Conservation (phyloP, 2,329 filamentous ascomycete genomes). For the Monosporascus sp. region DNA sequence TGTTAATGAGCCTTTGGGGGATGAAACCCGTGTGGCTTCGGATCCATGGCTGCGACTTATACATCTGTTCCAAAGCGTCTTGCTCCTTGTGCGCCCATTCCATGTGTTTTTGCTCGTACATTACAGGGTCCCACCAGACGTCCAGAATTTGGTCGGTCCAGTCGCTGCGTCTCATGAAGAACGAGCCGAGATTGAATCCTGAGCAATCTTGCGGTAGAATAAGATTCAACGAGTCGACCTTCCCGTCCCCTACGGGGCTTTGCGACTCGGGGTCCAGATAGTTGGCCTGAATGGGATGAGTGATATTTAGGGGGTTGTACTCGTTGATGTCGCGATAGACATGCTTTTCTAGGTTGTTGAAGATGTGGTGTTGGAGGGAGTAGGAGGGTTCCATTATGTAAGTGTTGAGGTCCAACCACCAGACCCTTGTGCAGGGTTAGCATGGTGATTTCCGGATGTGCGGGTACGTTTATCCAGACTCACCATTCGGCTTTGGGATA, state of each 20-base stretch:
- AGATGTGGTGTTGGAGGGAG: constrained; percentile 85
- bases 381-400: constrained; percentile 95
- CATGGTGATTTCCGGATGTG: constrained; percentile 1
- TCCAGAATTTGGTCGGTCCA: constrained; percentile 93
- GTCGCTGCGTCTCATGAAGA: constrained; percentile 77
- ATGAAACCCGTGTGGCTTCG: constrained; percentile 84
- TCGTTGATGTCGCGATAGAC: constrained; percentile 94
- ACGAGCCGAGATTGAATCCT: constrained; percentile 94
- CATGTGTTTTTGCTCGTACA: constrained; percentile 98
- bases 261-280: constrained; percentile 72
- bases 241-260: constrained; percentile 72
- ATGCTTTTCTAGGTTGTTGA: constrained; percentile 67
- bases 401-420: constrained; percentile 98
- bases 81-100: constrained; percentile 99
- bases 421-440: constrained; percentile 65
- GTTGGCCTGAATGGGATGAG: constrained; percentile 67
- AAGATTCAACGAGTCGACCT: constrained; percentile 74
- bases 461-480: constrained; percentile 25
- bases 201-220: constrained; percentile 89
- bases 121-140: constrained; percentile 97
- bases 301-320: constrained; percentile 92
- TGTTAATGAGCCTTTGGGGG: constrained; percentile 87
- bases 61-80: constrained; percentile 88
- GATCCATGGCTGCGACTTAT: constrained; percentile 87
- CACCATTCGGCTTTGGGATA: constrained; percentile 97